Conservation (phyloP, 2,329 filamentous ascomycete species). For the Ophiostoma angusticollis region DNA sequence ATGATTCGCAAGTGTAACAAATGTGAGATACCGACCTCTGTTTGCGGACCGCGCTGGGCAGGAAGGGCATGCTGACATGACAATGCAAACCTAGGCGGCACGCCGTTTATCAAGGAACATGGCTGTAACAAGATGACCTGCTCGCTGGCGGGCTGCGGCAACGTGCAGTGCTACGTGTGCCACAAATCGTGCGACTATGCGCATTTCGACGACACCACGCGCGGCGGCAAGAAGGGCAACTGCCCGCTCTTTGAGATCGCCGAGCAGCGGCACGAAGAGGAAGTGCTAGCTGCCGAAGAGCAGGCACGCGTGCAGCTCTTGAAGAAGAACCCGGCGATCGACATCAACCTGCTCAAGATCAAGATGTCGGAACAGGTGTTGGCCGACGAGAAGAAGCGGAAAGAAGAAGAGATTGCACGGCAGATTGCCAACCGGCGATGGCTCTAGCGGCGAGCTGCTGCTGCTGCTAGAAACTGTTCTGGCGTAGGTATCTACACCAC, state of each 20-base stretch:
- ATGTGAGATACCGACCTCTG: no score
- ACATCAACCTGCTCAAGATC: conserved; percentile 44
- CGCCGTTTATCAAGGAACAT: conserved; percentile 63
- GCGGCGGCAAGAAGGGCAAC: conserved; percentile 36
- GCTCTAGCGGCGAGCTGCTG: no score
- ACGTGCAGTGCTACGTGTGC: conserved; percentile 59
- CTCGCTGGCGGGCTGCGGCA: conserved; percentile 35
- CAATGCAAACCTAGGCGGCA: conserved; percentile 37
- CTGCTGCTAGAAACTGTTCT: no score
- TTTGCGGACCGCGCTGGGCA: no score
- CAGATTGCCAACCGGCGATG: no score
- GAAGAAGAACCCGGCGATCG: conserved; percentile 47
- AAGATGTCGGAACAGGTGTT: conserved; percentile 41
- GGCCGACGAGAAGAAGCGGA: conserved; percentile 26
- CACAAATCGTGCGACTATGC: conserved; percentile 51
- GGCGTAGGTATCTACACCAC: no score
- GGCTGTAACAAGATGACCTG: conserved; percentile 83
- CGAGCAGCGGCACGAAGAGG: conserved; percentile 46
- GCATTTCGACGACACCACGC: conserved; percentile 50
- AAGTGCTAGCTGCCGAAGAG: conserved; percentile 50
- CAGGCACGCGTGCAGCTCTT: conserved; percentile 41
- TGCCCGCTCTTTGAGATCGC: conserved; percentile 57
- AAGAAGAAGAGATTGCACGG: not conserved
- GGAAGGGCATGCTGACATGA: no score
- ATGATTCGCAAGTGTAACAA: conserved; percentile 65